A percentile compares a stretch with the other conserved stretches of the same genome.
Conservation (phyloP, 2,329 filamentous ascomycete species). For the Falciphora oryzae region DNA sequence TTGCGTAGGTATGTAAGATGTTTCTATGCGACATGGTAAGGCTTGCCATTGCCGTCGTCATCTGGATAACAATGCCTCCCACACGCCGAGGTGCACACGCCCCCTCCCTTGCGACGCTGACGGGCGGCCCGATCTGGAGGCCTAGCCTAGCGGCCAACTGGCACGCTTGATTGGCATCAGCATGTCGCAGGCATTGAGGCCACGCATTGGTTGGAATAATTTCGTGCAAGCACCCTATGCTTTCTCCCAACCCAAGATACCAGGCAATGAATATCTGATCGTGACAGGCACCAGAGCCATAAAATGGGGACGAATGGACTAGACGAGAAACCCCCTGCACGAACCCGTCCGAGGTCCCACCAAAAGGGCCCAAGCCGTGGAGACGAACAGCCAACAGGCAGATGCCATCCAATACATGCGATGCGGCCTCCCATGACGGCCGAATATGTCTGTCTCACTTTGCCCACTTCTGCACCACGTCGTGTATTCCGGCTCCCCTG, state of each 20-base stretch:
- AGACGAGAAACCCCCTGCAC: neutral
- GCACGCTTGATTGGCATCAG: neutral
- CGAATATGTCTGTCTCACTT: neutral
- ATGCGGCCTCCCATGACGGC: neutral
- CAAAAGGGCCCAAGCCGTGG: neutral
- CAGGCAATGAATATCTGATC: no score
- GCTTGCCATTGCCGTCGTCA: neutral
- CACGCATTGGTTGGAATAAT: no score
- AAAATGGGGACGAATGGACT: neutral
- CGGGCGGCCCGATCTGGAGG: slow-evolving; percentile 1
- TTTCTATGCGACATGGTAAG: neutral
- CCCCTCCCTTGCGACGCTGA: neutral
- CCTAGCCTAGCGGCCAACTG: neutral
- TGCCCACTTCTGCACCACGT: neutral
- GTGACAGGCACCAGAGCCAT: no score
- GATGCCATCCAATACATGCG: neutral
- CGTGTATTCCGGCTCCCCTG: neutral
- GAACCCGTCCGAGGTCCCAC: neutral
- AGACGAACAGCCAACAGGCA: neutral
- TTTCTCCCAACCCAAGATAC: no score
- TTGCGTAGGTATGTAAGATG: no score
- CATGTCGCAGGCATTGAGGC: no score
- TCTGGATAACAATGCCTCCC: neutral
- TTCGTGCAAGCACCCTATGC: no score
- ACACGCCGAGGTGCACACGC: neutral